Evolutionary conservation across 2,329 filamentous ascomycete genomes (phyloP), one percentile per base, ranked within the genome.

Genomic region (Macroventuria anomochaeta): DNA sequence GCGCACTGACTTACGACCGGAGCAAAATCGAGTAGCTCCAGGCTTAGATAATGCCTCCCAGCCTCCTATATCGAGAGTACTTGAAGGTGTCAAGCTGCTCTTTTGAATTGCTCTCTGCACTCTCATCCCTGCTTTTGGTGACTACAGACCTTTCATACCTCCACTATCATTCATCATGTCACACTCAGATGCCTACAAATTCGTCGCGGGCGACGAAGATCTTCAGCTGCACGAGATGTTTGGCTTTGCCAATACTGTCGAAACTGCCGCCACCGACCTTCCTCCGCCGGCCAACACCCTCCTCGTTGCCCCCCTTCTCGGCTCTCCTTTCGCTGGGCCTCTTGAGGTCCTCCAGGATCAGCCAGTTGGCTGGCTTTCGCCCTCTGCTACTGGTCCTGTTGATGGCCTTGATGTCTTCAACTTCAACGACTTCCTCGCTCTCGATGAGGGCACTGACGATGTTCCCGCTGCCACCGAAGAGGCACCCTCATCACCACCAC

Each of bases 41-140:
- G n/a, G 41, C 26, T 52, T 33, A 46, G 26, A n/a, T 38, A 46
- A 39, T 12, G 12, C 20, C 28, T 28, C 39, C 48, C 48, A 52
- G 17, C 48, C 34, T 44, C 40, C 48, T 23, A 5, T 20, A 33
- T 23, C 26, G 33, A 37, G 26, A 46, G 20, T 15, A 33, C 7
- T 34, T 44, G 25, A 46, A 44, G 13, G 10, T 8, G 7, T 8
- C 6, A 21, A 52, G 21, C 15, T 23, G 15, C 26, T 32, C 15
- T 7, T n/a, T 12, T 17, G 12, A 11, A 3, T 20, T 20, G 8
- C 7, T 1, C 8, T 29, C 11, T 18, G 12, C 11, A 21, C 23
- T 28, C 25, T 12, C 26, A n/a, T 23, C 17, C 15, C 8, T 8
- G 11, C 2, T 4, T 21, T 37, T 21, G 7, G n/a, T 21, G 7